Evolutionary conservation across 495 filamentous ascomycete species (phyloP), one percentile per base, ranked within the genome.

Genomic region (Tuber umbilicatum): DNA sequence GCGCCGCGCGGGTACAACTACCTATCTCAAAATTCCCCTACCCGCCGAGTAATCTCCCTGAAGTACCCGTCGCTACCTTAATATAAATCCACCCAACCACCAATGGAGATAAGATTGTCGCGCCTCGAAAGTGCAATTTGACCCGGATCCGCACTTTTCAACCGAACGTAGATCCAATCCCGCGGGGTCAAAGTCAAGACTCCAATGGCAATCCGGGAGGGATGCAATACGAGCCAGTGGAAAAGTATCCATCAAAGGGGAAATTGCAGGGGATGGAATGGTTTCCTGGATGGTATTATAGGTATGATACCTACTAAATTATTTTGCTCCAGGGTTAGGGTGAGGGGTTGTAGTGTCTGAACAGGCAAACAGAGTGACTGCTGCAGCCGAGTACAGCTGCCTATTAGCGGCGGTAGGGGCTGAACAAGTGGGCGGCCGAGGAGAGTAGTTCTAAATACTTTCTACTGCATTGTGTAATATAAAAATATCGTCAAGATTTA

Each of bases 11-110:
- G 55, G 27, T 64, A 64, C 17, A 5, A 19, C 12, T 35, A 35
- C 55, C 35, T 27, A 64, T 64, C 27, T 35, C 35, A 64, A 64
- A 64, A 64, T 14, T 64, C 27, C 55, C 5, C 55, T 64, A 64
- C 55, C 55, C 55, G 55, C 55, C 27, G 55, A 64, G 27, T 35
- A 64, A 35, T 64, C 55, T 64, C 55, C 55, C 55, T 64, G 27
- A 31, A 35, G n/a, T 35, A 64, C 17, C 55, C 55, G 55, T 17
- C 16, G 55, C 27, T 27, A 35, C 3, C 5, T 64, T 4, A 64
- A 64, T 16, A 35, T 27, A 64, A 64, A 19, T 27, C 55, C 27
- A 35, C 27, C 35, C 55, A 35, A 35, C 55, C 27, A 1, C 55
- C 55, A 64, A 35, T 64, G 19, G 31, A 64, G 7, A 64, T 64